Base-by-base conservation (phyloP, 768 basidiomycete genomes). In the Suillus spraguei region DNA sequence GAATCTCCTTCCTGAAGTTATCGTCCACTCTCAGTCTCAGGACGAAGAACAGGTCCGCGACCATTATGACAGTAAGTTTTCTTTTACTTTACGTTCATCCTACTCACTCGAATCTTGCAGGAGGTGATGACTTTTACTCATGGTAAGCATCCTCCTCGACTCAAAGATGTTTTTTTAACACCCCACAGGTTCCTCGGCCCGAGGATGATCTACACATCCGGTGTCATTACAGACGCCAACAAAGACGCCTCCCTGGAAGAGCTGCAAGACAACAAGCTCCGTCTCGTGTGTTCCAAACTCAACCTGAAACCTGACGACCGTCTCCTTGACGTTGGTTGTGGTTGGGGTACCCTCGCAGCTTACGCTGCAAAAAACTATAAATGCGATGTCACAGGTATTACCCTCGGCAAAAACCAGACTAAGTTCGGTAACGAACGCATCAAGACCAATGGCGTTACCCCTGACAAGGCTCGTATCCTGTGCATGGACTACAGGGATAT, bases 241-340 rank as follows among this genome's bases (percentile, higher is more conserved):
- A 78, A 81, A 47, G 81, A 89, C 66, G 91, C 98, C 76, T 88
- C 94, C 14, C 84, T 99, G 54, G 97, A 99, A 74, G 83, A 95
- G 68, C 86, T 99, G 11, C 97, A 99, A 81, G 97, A 99, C 77
- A 99, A 99, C 85, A 99, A 99, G 76, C 89, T 99, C 61, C 88
- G 90, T 17, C 78, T 97, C 64, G 97, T 99, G n/a, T 99, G 97
- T 79, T 92, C 89, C 71, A 99, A 99, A 77, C 87, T 99, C 61
- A 83, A 91, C 75, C 85, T 99, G 35, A 82, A 97, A 70, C 86
- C 92, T n/a, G 83, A 82, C 0, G 97, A 99, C 78, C 87, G 84
- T 62, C 80, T 94, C 2, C 86, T 95, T 20, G 93, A 95, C 66
- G 88, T 94, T 62, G 93, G 93, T 13, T 95, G 93, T 69, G 97